Evolutionary conservation across 2,329 filamentous ascomycete genomes (phyloP), one percentile per base, ranked within the genome.

Genomic region (Domatiomyces catenatus): DNA sequence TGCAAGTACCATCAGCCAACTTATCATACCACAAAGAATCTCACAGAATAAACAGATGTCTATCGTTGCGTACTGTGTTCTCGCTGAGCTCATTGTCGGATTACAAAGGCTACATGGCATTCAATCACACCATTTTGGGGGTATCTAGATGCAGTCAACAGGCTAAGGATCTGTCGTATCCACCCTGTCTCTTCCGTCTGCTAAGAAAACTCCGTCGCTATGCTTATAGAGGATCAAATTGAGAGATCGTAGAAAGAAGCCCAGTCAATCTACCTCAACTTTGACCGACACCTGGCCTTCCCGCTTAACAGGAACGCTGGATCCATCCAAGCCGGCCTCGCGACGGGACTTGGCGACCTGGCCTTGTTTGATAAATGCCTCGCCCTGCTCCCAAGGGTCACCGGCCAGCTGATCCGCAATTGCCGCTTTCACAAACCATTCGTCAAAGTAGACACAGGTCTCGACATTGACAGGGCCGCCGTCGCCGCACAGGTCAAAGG

Each of bases 401-500:
- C 47, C 50, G 36, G 47, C 51, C 43, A 56, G 54, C 28, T 44
- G 42, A 49, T 59, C 55, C 12, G 56, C 54, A 61, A 64, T 49
- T 62, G 48, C 55, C 42, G 58, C 39, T 3, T 53, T 52, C 1
- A 50, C 75, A 45, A 95, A 67, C 92, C 92, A 98, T 48, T 81
- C 77, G 56, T 84, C 77, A 62, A 94, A 95, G 64, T 98, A 98
- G 49, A 87, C 83, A 67, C 92, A 98, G 48, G 84, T 94, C 57
- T 80, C 83, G 0, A 90, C 86, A 61, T 83, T 93, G 19, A 98
- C 87, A 0, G 88, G 86, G 0, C 90, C 90, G 5, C 87, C 88
- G 54, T 94, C 86, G 57, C 86, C 84, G 64, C 92, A 98, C 1
- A 96, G 75, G 52, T 92, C 84, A 64, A 94, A 94, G 2, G 95